Evolutionary conservation across 2,329 filamentous ascomycete species (phyloP).

Genomic region (Magnaporthiopsis rhizophila): DNA sequence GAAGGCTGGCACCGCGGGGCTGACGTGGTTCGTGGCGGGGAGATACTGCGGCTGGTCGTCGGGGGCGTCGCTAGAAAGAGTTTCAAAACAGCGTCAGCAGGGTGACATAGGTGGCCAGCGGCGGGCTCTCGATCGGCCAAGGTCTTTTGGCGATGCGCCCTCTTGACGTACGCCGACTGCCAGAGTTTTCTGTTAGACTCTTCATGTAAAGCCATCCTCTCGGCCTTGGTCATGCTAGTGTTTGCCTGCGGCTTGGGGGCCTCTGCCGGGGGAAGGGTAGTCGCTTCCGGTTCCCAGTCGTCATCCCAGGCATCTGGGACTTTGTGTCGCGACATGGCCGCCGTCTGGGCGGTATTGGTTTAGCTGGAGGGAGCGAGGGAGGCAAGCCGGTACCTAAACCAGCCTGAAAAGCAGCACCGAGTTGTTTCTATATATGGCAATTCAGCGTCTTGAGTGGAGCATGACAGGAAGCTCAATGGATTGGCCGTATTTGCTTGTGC

Average conservation of each 20-base stretch:
- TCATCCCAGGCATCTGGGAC: constrained; percentile 81
- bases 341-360: background rate
- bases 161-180: constrained; percentile 67
- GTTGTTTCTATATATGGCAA: background rate
- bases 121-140: background rate
- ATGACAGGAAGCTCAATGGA: background rate
- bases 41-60: constrained; percentile 32
- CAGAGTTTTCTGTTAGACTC: constrained; percentile 81
- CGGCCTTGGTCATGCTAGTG: constrained; percentile 57
- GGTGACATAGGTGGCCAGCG: background rate
- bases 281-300: constrained; percentile 60
- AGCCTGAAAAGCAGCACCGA: background rate
- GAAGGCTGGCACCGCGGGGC: constrained; percentile 60
- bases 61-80: constrained; percentile 54
- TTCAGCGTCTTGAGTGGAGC: background rate
- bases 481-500: background rate
- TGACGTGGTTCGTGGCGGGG: constrained; percentile 29
- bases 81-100: background rate
- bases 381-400: background rate
- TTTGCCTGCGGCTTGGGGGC: constrained; percentile 49
- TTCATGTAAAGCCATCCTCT: constrained; percentile 70
- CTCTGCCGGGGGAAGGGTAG: constrained; percentile 29
- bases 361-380: background rate
- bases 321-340: constrained; percentile 34
- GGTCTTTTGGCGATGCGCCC: background rate